Percentiles rank a stretch among this genome's conserved stretches.
Conservation (phyloP, 2,329 filamentous ascomycete species). For the Colletotrichum truncatum region DNA sequence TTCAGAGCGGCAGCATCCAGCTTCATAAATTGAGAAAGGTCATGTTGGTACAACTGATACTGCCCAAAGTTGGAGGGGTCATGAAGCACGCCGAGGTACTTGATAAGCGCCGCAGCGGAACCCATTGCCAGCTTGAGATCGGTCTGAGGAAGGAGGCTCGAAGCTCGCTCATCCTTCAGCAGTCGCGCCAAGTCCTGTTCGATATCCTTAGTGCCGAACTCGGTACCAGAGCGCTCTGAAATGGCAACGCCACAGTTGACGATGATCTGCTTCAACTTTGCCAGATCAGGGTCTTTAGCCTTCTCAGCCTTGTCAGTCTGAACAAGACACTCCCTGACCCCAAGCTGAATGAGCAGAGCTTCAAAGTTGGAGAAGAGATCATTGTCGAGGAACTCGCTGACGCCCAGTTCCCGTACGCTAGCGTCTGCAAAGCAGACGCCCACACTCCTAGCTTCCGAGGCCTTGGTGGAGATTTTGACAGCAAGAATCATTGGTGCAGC, state of each 20-base stretch:
- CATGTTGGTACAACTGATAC: constrained; percentile 96
- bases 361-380: constrained; percentile 99
- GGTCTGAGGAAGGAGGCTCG: constrained; percentile 83
- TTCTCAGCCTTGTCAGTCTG: constrained; percentile 82
- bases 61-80: constrained; percentile 96
- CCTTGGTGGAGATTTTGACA: constrained; percentile 91
- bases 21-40: constrained; percentile 98
- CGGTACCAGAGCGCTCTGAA: constrained; percentile 77
- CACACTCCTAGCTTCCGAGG: constrained; percentile 83
- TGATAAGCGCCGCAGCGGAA: constrained; percentile 90
- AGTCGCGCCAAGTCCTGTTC: constrained; percentile 92
- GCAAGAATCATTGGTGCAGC: constrained; percentile 93
- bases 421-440: constrained; percentile 98
- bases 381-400: constrained; percentile 99
- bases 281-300: constrained; percentile 86
- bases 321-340: constrained; percentile 93
- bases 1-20: constrained; percentile 93
- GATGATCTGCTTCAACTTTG: constrained; percentile 88
- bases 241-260: constrained; percentile 93
- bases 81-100: constrained; percentile 89
- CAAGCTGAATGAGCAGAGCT: constrained; percentile 93
- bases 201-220: constrained; percentile 91
- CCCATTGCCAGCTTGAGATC: constrained; percentile 97
- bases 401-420: constrained; percentile 91
- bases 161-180: constrained; percentile 84